These are phyloP conservation scores for Aspergillus ochraceus DNA, from an alignment of 2,329 filamentous ascomycete genomes.

Conservation along the genomic window DNA sequence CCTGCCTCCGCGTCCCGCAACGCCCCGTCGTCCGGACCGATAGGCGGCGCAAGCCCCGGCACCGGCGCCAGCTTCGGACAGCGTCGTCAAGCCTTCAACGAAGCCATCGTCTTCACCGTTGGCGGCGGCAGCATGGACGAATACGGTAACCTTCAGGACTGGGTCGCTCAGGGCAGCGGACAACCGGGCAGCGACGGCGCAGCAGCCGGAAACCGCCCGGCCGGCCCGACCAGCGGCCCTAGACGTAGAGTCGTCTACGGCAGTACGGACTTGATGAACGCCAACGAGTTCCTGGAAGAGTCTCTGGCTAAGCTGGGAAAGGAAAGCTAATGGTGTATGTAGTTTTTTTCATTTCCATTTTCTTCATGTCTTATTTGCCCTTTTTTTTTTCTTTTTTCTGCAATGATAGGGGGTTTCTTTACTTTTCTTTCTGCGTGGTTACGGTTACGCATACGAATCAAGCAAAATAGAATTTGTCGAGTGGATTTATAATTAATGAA, in stretches of 20 bases:
- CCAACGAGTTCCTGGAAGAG: conserved; percentile 60
- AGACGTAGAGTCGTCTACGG: conserved; percentile 89
- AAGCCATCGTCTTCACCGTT: conserved; percentile 91
- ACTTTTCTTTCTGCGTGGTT: not conserved
- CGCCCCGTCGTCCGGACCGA: conserved; percentile 45
- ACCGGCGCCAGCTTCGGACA: conserved; percentile 87
- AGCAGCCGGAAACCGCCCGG: conserved; percentile 27
- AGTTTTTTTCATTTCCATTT: not conserved
- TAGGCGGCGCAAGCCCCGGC: conserved; percentile 56
- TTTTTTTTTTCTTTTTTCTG: too few species aligned
- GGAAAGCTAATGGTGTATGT: conserved; percentile 45
- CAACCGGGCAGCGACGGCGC: conserved; percentile 52
- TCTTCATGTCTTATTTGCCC: too few species aligned
- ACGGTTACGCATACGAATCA: not conserved
- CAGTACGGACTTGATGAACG: conserved; percentile 73
- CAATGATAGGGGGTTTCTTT: too few species aligned
- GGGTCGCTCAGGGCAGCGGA: conserved; percentile 74
- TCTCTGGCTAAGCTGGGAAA: conserved; percentile 58
- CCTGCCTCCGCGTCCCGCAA: conserved; percentile 62
- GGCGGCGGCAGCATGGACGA: conserved; percentile 98
- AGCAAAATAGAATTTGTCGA: conserved; percentile 9
- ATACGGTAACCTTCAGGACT: conserved; percentile 95
- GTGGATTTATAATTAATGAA: conserved; percentile 7
- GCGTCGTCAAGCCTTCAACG: conserved; percentile 81
- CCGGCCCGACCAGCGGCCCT: conserved; percentile 49